phyloP scores from a whole-genome alignment of 495 filamentous ascomycete genomes.

The Rhypophila decipiens region DNA sequence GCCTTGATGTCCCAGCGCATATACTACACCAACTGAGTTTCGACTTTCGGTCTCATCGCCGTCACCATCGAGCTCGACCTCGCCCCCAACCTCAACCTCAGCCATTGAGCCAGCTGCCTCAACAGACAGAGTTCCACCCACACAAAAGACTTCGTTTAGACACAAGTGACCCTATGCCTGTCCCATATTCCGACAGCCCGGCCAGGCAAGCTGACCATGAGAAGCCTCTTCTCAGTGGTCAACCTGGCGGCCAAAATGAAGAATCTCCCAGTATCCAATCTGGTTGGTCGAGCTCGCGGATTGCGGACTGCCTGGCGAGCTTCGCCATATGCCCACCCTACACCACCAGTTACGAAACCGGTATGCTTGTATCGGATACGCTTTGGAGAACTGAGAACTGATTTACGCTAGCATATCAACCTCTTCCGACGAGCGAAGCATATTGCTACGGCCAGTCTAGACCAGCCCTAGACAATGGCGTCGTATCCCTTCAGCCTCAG shows the following conservation, averaged over 20 bases:
- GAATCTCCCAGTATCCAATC: constrained; percentile 17
- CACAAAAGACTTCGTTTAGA: constrained; percentile 32
- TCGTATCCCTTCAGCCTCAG: constrained; percentile 21
- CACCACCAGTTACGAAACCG: constrained; percentile 29
- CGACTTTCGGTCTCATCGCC: constrained; percentile 11
- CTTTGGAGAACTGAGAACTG: constrained; percentile 3
- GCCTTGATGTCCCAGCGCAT: constrained; percentile 15
- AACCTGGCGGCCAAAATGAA: constrained; percentile 9
- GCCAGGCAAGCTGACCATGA: constrained; percentile 24
- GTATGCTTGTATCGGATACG: constrained; percentile 7
- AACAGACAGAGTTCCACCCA: too few species aligned
- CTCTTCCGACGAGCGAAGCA: constrained; percentile 26
- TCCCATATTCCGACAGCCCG: constrained; percentile 12
- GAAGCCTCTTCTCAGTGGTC: constrained; percentile 27
- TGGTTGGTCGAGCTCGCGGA: constrained; percentile 26
- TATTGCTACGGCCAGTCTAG: constrained; percentile 26
- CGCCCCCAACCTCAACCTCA: too few species aligned
- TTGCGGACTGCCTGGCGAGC: constrained; percentile 32
- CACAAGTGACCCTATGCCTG: constrained; percentile 23
- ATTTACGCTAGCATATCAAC: constrained; percentile 19
- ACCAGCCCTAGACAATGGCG: constrained; percentile 21
- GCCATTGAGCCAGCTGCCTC: too few species aligned
- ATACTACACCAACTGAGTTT: too few species aligned
- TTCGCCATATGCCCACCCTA: constrained; percentile 35
- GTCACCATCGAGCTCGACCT: constrained; percentile 7